Base-by-base conservation (phyloP, 306 rosid species). In the Styphnolobium japonicum region DNA sequence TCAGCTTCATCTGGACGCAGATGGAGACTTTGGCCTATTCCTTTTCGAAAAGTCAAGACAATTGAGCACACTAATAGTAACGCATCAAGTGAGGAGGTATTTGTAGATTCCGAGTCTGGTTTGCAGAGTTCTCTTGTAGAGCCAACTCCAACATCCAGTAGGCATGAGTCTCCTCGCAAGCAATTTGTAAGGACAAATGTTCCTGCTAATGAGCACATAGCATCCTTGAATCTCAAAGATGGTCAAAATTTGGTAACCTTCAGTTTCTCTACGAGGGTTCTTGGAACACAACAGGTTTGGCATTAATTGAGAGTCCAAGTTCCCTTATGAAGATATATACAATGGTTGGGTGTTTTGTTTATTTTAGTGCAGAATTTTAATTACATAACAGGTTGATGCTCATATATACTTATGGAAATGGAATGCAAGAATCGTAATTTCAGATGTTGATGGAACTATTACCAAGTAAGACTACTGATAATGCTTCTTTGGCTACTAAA, bases 371-470 rank as follows among this genome's bases (percentile, higher is more conserved):
- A 83, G 83, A 81, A 11, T 43, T 75, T 76, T 68, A 49, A 66
- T 75, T 69, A 23, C 67, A 0, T 68, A 62, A 83, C 90, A 96
- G 99, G 99, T 96, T 52, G 99, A 96, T 85, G 98, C 98, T 64
- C 99, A 91, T 84, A 93, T 96, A 83, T 96, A 93, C 86, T 85
- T 96, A 81, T 96, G 99, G 99, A 93, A 90, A 67, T 96, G 98
- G 98, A 93, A 96, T 83, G 94, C 97, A 25, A 84, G 90, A 73
- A 96, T 96, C 63, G 99, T 96, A 79, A 93, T 96, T 80, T 96
- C 99, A 6, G 99, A 96, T 16, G 99, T 96, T 62, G 99, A 96
- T 80, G 99, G 99, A 68, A 96, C 99, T 52, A 96, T 96, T 84
- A 96, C 99, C 80, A 96, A 90, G 99, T 96, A 87, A 88, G 99